These are phyloP conservation scores for Pelargonium myrrhifolium DNA, from an alignment of 441 rosid genomes.

Conservation along the genomic window DNA sequence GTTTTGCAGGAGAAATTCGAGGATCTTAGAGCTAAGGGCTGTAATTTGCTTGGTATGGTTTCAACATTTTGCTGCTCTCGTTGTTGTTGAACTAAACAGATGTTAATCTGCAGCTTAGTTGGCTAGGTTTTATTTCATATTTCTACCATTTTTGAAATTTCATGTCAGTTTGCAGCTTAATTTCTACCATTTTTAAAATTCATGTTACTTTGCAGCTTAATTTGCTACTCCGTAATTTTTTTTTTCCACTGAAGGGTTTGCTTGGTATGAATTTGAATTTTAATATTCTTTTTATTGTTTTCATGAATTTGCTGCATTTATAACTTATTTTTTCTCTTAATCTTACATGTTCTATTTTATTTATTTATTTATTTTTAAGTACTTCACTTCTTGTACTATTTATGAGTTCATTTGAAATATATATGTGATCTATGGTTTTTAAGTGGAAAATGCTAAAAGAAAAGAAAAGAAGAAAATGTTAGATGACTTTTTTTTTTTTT, in stretches of 20 bases:
- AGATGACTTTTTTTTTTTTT: background rate
- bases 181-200: background rate
- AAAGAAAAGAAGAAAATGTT: background rate
- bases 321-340: background rate
- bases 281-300: background rate
- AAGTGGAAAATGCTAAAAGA: background rate
- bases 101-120: background rate
- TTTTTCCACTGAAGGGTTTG: background rate
- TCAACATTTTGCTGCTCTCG: background rate
- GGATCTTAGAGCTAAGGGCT: constrained; percentile 77
- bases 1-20: constrained; percentile 75
- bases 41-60: constrained; percentile 66
- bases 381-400: background rate
- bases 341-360: background rate
- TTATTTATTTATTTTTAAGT: background rate
- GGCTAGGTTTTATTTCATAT: background rate
- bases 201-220: constrained; percentile 6
- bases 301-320: background rate
- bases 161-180: background rate
- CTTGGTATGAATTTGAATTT: background rate
- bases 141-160: background rate
- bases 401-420: background rate
- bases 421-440: background rate
- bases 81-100: too few species aligned
- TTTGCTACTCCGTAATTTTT: background rate